These are phyloP conservation scores for Cryptosporidium andersoni DNA, from an alignment of 169 alveolate species.

Conservation along the genomic window DNA sequence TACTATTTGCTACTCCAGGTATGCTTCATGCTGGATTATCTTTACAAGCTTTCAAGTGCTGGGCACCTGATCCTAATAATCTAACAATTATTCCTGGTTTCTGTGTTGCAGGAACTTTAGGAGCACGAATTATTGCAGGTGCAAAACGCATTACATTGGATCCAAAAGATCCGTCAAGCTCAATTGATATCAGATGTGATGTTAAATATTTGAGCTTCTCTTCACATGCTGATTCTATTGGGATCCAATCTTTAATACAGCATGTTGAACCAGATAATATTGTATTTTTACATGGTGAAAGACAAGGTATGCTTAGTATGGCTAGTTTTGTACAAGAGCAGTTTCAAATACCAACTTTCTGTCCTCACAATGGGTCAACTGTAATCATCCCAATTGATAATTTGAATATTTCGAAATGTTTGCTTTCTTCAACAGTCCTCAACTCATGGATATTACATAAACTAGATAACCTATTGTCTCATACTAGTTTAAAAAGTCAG, in stretches of 20 bases:
- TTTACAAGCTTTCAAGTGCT: conserved; percentile 92
- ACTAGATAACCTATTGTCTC: no score
- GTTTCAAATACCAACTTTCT: conserved; percentile 48
- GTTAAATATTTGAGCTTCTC: conserved; percentile 95
- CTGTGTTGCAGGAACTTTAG: conserved; percentile 97
- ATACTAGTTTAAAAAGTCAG: no score
- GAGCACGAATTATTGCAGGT: conserved; percentile 92
- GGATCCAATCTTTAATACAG: conserved; percentile 89
- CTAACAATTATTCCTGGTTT: conserved; percentile 97
- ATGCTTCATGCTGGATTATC: conserved; percentile 98
- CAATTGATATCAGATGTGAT: conserved; percentile 89
- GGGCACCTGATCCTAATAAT: conserved; percentile 94
- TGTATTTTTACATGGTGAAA: conserved; percentile 97
- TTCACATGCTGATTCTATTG: conserved; percentile 98
- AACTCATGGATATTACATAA: no score
- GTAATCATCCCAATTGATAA: conserved; percentile 14
- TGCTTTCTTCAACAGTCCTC: no score
- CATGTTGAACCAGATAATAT: conserved; percentile 91
- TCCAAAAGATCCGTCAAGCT: conserved; percentile 78
- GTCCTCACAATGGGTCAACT: conserved; percentile 67
- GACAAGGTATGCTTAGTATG: conserved; percentile 91
- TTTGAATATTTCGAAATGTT: neutral
- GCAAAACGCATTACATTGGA: conserved; percentile 76
- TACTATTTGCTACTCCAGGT: conserved; percentile 99
- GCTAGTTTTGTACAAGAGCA: conserved; percentile 71